These are phyloP conservation scores for Catunica adiposa DNA, from an alignment of 2,329 filamentous ascomycete species.

Conservation along the genomic window DNA sequence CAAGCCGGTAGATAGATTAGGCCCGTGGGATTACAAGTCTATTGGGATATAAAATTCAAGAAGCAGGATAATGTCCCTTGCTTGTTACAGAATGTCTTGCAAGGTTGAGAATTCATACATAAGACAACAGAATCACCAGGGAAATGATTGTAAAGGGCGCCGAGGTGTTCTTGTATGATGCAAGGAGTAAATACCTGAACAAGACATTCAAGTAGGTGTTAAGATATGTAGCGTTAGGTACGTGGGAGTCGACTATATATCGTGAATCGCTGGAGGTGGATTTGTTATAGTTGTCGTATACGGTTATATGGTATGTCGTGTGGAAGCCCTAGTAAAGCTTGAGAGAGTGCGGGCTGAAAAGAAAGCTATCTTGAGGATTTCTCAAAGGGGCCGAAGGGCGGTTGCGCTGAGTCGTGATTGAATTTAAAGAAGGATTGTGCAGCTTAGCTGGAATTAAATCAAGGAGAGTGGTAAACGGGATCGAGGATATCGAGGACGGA, in stretches of 20 bases:
- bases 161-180: not conserved
- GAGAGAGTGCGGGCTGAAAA: not conserved
- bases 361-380: not conserved
- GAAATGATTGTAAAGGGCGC: not conserved
- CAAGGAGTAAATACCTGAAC: not conserved
- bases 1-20: not conserved
- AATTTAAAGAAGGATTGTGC: not conserved
- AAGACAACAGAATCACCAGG: not conserved
- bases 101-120: not conserved
- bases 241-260: not conserved
- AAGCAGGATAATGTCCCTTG: not conserved
- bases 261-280: not conserved
- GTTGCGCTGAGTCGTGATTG: not conserved
- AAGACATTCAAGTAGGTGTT: not conserved
- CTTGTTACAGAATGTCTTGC: conserved; percentile 2
- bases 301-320: too few relatives aligned
- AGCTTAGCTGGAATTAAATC: not conserved
- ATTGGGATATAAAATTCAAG: not conserved
- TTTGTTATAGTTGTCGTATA: not conserved
- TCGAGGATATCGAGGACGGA: not conserved
- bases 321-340: not conserved
- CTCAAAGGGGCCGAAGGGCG: not conserved
- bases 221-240: not conserved
- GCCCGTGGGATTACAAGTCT: not conserved
- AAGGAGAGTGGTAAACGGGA: not conserved